phyloP scores from a whole-genome alignment of 345 rosid genomes.

The Citrus australasica region DNA sequence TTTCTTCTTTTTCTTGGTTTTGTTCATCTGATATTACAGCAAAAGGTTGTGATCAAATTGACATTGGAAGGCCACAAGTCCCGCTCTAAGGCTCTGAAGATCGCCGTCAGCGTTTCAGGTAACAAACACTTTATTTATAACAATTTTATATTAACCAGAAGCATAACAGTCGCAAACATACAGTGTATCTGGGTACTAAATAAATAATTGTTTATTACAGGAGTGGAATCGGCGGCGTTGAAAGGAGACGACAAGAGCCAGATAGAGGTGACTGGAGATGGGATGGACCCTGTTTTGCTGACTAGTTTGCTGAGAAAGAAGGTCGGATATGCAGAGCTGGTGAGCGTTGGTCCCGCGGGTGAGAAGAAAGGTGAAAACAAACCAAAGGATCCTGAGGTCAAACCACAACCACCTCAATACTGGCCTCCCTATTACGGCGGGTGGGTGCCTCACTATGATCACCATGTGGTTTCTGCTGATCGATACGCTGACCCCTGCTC shows the following conservation, averaged over 20 bases:
- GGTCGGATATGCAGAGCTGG: constrained; percentile 32
- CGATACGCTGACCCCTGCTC: neutral
- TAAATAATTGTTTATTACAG: neutral
- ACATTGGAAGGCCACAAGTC: neutral
- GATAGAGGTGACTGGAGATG: constrained; percentile 47
- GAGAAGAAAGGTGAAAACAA: neutral
- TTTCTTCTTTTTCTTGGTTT: too few species aligned
- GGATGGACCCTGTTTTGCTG: constrained; percentile 33
- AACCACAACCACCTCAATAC: neutral
- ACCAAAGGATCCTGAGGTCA: neutral
- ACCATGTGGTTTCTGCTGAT: neutral
- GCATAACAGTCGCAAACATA: neutral
- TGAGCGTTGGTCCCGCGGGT: neutral
- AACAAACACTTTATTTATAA: neutral
- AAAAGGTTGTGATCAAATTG: constrained; percentile 3
- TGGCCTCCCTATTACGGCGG: neutral
- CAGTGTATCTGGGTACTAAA: neutral
- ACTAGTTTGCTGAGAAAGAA: constrained; percentile 30
- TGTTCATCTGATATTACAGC: neutral
- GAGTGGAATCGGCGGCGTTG: constrained; percentile 40
- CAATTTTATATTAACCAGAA: neutral
- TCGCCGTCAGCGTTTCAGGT: neutral
- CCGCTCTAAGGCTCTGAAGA: constrained; percentile 6
- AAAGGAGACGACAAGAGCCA: constrained; percentile 44
- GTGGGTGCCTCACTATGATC: neutral